These are phyloP conservation scores for Cercospora berteroae DNA, from an alignment of 2,329 filamentous ascomycete species.

Conservation along the genomic window DNA sequence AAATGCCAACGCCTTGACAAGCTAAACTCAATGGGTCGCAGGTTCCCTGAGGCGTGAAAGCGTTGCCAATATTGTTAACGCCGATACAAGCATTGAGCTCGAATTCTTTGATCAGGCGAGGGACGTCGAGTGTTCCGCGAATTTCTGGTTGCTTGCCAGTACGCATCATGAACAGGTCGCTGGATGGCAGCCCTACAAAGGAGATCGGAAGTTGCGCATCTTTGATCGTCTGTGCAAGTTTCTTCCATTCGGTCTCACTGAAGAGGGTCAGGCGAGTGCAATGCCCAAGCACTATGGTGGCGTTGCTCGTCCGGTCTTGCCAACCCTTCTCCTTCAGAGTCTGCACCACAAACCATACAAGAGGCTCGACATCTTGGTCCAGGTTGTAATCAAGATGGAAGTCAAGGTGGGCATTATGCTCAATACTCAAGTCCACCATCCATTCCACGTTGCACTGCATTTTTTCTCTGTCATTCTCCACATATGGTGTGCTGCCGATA, in stretches of 20 bases:
- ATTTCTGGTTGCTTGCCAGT: slow-evolving; percentile 34
- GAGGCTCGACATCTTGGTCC: slow-evolving; percentile 48
- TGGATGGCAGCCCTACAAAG: slow-evolving; percentile 69
- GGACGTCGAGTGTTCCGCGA: slow-evolving; percentile 62
- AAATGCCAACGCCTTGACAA: slow-evolving; percentile 62
- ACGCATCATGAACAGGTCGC: slow-evolving; percentile 71
- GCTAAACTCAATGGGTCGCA: slow-evolving; percentile 65
- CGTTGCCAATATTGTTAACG: slow-evolving; percentile 72
- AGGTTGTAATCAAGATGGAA: slow-evolving; percentile 72
- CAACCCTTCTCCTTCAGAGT: slow-evolving; percentile 53
- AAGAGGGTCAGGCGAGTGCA: slow-evolving; percentile 66
- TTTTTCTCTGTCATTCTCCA: slow-evolving; percentile 54
- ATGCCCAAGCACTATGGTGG: slow-evolving; percentile 63
- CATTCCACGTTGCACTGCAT: slow-evolving; percentile 61
- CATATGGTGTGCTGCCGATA: slow-evolving; percentile 68
- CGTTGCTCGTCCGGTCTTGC: slow-evolving; percentile 42
- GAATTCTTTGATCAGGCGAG: slow-evolving; percentile 59
- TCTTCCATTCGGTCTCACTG: slow-evolving; percentile 48
- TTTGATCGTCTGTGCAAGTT: slow-evolving; percentile 50
- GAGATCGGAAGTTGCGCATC: slow-evolving; percentile 56
- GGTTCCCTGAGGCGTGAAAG: slow-evolving; percentile 68
- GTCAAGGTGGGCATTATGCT: slow-evolving; percentile 58
- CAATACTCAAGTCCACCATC: slow-evolving; percentile 57
- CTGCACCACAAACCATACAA: slow-evolving; percentile 56
- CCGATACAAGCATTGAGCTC: slow-evolving; percentile 60